Conservation (phyloP, 257 asterid species). For the Gardenia jasminoides region DNA sequence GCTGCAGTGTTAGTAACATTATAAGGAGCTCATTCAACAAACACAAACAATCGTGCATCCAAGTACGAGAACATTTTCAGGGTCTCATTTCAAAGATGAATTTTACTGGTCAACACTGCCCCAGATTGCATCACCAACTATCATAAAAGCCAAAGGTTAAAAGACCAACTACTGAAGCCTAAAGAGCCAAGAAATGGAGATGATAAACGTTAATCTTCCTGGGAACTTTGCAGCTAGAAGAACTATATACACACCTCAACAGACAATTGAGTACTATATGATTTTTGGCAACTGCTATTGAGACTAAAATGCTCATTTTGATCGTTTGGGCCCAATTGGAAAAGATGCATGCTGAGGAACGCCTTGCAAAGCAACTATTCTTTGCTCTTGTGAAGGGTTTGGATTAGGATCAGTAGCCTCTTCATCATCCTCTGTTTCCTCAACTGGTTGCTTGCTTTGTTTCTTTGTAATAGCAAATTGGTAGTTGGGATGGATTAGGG, state of each 20-base stretch:
- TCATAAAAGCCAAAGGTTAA: neutral
- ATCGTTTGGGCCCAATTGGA: no score
- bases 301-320: no score
- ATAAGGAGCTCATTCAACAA: neutral
- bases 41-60: neutral
- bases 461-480: conserved; percentile 71
- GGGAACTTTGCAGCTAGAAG: neutral
- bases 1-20: neutral
- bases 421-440: conserved; percentile 84
- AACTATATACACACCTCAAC: neutral
- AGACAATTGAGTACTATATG: no score
- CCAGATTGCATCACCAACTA: neutral
- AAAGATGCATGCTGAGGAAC: no score
- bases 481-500: conserved; percentile 81
- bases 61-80: neutral
- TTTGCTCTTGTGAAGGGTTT: no score
- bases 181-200: neutral
- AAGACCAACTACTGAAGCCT: neutral
- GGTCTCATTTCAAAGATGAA: neutral
- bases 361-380: no score
- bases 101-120: neutral
- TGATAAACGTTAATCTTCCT: neutral
- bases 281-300: no score
- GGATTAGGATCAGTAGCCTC: no score
- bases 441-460: conserved; percentile 40